Conservation (phyloP, 2,329 filamentous ascomycete genomes). For the Cladosporium sp. region DNA sequence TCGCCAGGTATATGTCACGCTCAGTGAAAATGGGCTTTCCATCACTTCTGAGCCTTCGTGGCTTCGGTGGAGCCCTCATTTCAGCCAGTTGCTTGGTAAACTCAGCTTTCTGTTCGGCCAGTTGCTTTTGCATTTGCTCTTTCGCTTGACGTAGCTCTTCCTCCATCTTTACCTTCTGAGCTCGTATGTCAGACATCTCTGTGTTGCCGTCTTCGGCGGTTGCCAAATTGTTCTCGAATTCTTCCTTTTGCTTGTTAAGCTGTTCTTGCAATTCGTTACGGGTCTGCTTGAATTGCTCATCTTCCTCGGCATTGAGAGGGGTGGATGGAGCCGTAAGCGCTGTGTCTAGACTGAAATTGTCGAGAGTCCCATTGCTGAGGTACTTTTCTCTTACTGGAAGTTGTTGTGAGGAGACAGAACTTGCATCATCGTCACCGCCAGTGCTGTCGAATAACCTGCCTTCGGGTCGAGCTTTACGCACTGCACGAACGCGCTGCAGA, state of each 20-base stretch:
- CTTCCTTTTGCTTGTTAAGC: constrained; percentile 77
- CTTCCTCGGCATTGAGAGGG: constrained; percentile 76
- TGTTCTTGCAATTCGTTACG: constrained; percentile 80
- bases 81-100: constrained; percentile 82
- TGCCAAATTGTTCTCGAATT: constrained; percentile 74
- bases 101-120: constrained; percentile 75
- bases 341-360: constrained; percentile 95
- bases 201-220: constrained; percentile 68
- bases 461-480: constrained; percentile 65
- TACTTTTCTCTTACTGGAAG: constrained; percentile 71
- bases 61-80: constrained; percentile 45
- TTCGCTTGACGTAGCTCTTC: constrained; percentile 73
- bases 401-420: constrained; percentile 77
- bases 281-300: constrained; percentile 68
- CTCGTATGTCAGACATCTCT: constrained; percentile 77
- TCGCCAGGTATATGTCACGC: constrained; percentile 67
- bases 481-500: constrained; percentile 81
- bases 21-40: constrained; percentile 61
- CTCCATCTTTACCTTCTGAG: constrained; percentile 82
- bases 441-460: constrained; percentile 49
- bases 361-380: constrained; percentile 77
- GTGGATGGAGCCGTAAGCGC: constrained; percentile 92
- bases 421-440: constrained; percentile 72
- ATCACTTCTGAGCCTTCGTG: constrained; percentile 19
- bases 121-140: constrained; percentile 80